Evolutionary conservation across 2,329 filamentous ascomycete genomes (phyloP), one percentile per base, ranked within the genome.

Genomic region (Diaporthe destruens): DNA sequence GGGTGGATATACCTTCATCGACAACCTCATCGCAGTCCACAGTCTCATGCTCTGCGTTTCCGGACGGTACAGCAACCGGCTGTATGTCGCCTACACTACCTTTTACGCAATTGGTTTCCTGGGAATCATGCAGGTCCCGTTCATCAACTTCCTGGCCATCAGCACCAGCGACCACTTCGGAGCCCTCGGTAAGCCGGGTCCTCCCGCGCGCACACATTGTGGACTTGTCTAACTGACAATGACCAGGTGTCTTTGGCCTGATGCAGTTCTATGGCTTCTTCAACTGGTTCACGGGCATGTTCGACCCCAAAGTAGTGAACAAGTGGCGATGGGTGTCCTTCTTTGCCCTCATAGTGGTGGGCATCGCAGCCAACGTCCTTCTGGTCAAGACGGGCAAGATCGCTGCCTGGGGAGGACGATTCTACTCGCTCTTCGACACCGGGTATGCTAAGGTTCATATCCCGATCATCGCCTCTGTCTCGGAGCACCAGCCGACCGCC

Each of bases 1-100:
- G 96, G 96, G 96, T 88, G 96, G 96, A 80, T 99, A 99, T 83
- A 96, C 98, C 79, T 99, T 99, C 89, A 99, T 99, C 81, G 99
- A 97, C 74, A 98, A 97, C 82, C 86, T 99, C 84, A 91, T 99
- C 73, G 96, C 96, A 49, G 90, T 99, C 77, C 96, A 99, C 83
- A 92, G 94, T 9, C 95, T 99, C 78, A 94, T 98, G 59, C 88
- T 99, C 77, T 92, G 99, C 80, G 94, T 93, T 85, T 99, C 99
- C 96, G 97, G 97, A 67, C 88, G 96, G 74, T 99, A 97, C 84
- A 98, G 95, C 87, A 92, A 93, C 73, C 91, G 96, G 74, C 87
- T 99, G 25, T 99, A 99, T 79, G 95, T 98, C 80, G 94, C 94
- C 81, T 99, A 99, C 84, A 97, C 94, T 55, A 98, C 96, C 1